These are phyloP conservation scores for Melocanna baccifera DNA, from an alignment of 176 grass and related monocot genomes.

Conservation along the genomic window DNA sequence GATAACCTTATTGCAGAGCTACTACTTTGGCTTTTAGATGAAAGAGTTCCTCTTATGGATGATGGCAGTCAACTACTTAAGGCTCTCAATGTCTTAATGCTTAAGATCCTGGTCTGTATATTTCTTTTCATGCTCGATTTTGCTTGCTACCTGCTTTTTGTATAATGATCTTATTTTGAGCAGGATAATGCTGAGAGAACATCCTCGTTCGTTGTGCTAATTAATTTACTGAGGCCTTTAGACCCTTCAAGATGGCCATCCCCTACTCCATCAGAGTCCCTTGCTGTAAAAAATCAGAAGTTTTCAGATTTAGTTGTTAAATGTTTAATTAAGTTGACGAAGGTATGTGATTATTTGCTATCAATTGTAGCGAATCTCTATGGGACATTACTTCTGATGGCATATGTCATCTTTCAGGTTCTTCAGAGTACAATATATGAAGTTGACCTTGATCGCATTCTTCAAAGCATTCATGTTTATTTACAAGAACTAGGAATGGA, in stretches of 20 bases:
- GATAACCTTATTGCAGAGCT: conserved; percentile 97
- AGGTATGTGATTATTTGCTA: conserved; percentile 48
- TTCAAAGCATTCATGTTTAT: conserved; percentile 97
- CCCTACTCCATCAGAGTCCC: conserved; percentile 51
- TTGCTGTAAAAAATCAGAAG: conserved; percentile 87
- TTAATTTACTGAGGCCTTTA: conserved; percentile 85
- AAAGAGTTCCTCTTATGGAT: conserved; percentile 97
- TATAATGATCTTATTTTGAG: conserved; percentile 28
- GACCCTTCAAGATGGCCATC: conserved; percentile 91
- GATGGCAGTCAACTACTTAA: conserved; percentile 97
- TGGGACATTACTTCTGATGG: neutral
- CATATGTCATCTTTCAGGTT: conserved; percentile 55
- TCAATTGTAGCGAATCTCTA: neutral
- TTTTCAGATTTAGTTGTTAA: conserved; percentile 98
- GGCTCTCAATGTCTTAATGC: conserved; percentile 97
- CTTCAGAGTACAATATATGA: conserved; percentile 92
- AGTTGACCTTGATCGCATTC: conserved; percentile 94
- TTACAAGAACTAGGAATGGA: conserved; percentile 99
- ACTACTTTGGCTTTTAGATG: conserved; percentile 98
- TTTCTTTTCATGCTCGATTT: conserved; percentile 5
- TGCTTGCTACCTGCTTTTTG: conserved; percentile 26
- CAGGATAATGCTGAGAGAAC: conserved; percentile 98
- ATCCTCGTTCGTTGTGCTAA: conserved; percentile 91
- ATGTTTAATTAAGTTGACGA: conserved; percentile 97
- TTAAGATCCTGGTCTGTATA: conserved; percentile 87